Base-by-base conservation (phyloP, 352 stramenopile genomes). In the Pseudoperonospora humuli region DNA sequence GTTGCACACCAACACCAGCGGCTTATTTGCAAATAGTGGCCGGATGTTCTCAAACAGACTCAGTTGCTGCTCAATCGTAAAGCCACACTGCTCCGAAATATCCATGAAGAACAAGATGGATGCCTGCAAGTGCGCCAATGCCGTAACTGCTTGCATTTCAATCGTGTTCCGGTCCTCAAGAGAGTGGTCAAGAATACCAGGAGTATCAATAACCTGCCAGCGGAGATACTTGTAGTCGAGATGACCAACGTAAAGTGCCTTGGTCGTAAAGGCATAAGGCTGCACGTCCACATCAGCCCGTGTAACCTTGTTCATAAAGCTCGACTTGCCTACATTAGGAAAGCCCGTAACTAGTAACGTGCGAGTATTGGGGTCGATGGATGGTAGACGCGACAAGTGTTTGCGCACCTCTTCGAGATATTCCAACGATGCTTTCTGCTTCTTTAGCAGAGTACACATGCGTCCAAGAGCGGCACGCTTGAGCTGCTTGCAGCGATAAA, bases 221-320 rank as follows among this genome's bases (percentile, higher is more conserved):
- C 96, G 86, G 49, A 99, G 73, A 70, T 98, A 99, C 68, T 97
- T 96, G 83, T 99, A 98, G 79, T 99, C 97, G 62, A 98, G 94
- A 74, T 99, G 97, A 41, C 97, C 97, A 7, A 99, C 96, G 74
- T 98, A 99, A 53, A 99, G 71, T 36, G 91, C 95, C 82, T 99
- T 99, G 61, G 97, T 99, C 20, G 97, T 99, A 64, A 99, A 99
- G 3, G 97, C 97, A 69, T 94, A 94, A 5, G 97, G 97, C 72
- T 99, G 96, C 29, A 99, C 97, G 52, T 99, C 97, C 21, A 99
- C 96, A 54, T 99, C 97, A 15, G 96, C 97, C 21, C 96, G 73
- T 10, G 97, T 99, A 33, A 99, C 96, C 74, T 99, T 99, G 85
- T 99, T 99, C 96, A 99, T 99, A 70, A 99, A 99, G 61, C 85